Percentiles rank a stretch among this genome's conserved stretches.
Evolutionary conservation across 352 stramenopile species (phyloP).

Genomic region (Saprolegnia diclina): DNA sequence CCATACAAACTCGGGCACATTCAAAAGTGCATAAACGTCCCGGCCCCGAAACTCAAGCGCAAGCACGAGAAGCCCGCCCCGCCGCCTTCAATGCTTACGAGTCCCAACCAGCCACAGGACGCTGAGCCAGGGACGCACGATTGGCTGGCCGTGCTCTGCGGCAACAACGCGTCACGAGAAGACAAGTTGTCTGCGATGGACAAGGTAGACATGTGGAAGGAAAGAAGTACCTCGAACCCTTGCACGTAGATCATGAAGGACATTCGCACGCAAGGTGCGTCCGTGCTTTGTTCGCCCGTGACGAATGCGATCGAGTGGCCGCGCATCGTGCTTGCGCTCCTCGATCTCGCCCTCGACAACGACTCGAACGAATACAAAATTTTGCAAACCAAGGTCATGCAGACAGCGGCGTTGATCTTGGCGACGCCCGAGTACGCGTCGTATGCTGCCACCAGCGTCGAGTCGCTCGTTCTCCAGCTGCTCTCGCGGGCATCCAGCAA

Average conservation of each 20-base stretch:
- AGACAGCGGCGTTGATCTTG: neutral
- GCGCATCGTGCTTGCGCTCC: neutral
- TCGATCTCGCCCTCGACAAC: conserved; percentile 2
- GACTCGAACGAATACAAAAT: neutral
- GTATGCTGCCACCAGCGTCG: conserved; percentile 28
- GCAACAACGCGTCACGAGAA: neutral
- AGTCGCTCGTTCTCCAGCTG: conserved; percentile 47
- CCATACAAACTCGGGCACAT: neutral
- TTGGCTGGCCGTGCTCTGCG: neutral
- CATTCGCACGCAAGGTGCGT: too few relatives aligned
- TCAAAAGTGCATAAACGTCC: neutral
- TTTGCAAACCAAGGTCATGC: neutral
- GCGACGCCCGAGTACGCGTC: neutral
- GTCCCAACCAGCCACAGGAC: neutral
- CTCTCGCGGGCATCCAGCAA: neutral
- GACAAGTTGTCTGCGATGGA: neutral
- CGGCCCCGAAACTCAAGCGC: neutral
- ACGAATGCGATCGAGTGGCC: neutral
- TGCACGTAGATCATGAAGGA: neutral
- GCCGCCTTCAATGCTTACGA: neutral
- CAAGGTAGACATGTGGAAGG: neutral
- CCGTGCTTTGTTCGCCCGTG: too few relatives aligned
- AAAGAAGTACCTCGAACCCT: neutral
- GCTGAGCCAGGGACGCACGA: neutral
- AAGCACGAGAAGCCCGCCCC: neutral